Percentiles rank a stretch among this genome's conserved stretches.
Evolutionary conservation across 2,329 filamentous ascomycete genomes (phyloP).

Genomic region (Penicillium palitans): DNA sequence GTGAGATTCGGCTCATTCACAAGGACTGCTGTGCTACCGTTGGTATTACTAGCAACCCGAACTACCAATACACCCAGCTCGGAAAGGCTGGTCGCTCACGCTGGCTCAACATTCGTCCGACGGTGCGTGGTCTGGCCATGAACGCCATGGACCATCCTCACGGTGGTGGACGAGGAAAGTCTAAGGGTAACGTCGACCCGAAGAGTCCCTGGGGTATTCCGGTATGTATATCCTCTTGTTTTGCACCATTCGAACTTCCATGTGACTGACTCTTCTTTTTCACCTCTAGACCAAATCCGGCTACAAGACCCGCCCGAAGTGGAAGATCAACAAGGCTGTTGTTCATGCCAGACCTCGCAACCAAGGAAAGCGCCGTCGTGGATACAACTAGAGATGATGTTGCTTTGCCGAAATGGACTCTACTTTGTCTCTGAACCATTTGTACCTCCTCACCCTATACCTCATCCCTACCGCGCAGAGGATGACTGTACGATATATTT

Average conservation of each 20-base stretch:
- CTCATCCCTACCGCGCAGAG: constrained; percentile 16
- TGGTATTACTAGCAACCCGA: constrained; percentile 88
- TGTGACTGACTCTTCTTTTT: constrained; percentile 18
- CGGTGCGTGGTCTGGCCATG: constrained; percentile 97
- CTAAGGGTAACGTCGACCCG: constrained; percentile 94
- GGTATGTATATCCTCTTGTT: constrained; percentile 58
- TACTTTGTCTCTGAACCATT: constrained; percentile 10
- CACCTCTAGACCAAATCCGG: constrained; percentile 53
- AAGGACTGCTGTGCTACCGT: constrained; percentile 93
- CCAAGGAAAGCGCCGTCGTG: constrained; percentile 78
- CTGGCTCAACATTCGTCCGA: constrained; percentile 92
- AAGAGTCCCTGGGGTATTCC: constrained; percentile 96
- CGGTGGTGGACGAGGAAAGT: constrained; percentile 98
- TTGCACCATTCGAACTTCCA: constrained; percentile 4
- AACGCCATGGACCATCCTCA: constrained; percentile 98
- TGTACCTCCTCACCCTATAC: constrained; percentile 21
- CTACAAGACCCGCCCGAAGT: constrained; percentile 87
- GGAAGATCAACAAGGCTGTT: constrained; percentile 89
- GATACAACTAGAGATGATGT: constrained; percentile 53
- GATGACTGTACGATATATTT: constrained; percentile 28
- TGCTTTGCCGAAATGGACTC: constrained; percentile 9
- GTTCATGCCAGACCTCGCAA: constrained; percentile 81
- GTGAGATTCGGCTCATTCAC: constrained; percentile 84
- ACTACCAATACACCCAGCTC: constrained; percentile 85
- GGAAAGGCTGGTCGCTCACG: constrained; percentile 93